These are phyloP conservation scores for Phialophora expanda DNA, from an alignment of 2,329 filamentous ascomycete species.

Conservation along the genomic window DNA sequence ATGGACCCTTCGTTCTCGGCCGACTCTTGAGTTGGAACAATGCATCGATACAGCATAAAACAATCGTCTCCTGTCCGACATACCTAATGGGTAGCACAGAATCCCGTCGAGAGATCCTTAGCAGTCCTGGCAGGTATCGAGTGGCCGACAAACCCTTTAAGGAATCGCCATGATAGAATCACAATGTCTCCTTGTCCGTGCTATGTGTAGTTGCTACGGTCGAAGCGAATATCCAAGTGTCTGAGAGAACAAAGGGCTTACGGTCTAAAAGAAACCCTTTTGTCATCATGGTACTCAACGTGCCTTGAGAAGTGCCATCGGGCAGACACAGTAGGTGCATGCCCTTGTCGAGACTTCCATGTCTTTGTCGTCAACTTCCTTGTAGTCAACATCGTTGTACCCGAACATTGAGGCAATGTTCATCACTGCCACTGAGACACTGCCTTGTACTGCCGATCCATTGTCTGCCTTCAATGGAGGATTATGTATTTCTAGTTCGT, in stretches of 20 bases:
- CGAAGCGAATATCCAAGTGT: not conserved
- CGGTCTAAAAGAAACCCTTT: not conserved
- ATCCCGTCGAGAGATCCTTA: not conserved
- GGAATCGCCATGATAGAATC: not conserved
- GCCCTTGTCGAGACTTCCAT: not conserved
- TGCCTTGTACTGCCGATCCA: not conserved
- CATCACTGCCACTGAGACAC: not conserved
- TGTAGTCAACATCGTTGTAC: not conserved
- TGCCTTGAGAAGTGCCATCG: not conserved
- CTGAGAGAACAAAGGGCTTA: not conserved
- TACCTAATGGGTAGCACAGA: not conserved
- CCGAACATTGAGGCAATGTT: not conserved
- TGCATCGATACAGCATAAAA: constrained; percentile 7
- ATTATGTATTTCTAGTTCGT: not conserved
- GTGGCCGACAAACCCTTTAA: not conserved
- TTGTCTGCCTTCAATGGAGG: not conserved
- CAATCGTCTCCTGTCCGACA: not conserved
- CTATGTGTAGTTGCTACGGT: not conserved
- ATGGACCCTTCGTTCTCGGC: not conserved
- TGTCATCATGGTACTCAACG: not conserved
- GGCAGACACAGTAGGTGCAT: not conserved
- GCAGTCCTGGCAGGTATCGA: not conserved
- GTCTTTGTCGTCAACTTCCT: not conserved
- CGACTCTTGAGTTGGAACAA: not conserved
- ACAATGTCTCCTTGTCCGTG: not conserved